Conservation (phyloP, 1,139 yeast species). For the Kazachstania sp. region DNA sequence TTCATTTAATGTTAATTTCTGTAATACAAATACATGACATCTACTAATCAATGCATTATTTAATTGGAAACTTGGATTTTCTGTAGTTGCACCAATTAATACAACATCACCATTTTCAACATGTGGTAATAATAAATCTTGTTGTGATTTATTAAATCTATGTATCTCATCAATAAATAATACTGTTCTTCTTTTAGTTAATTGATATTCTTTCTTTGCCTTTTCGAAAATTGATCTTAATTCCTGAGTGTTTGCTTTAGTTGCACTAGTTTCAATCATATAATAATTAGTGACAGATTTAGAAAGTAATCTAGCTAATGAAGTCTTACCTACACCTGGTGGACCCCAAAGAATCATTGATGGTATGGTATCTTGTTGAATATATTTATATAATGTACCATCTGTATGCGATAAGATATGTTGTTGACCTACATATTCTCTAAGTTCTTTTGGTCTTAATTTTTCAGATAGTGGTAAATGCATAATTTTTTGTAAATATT, state of each 20-base stretch:
- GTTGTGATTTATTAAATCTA: slow-evolving; percentile 81
- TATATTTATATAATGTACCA: slow-evolving; percentile 65
- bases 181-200: slow-evolving; percentile 65
- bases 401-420: slow-evolving; percentile 60
- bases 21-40: slow-evolving; percentile 76
- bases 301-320: slow-evolving; percentile 45
- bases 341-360: slow-evolving; percentile 93
- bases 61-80: slow-evolving; percentile 86
- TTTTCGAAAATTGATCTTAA: slow-evolving; percentile 65
- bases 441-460: slow-evolving; percentile 63
- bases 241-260: slow-evolving; percentile 63
- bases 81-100: slow-evolving; percentile 92
- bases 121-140: slow-evolving; percentile 71
- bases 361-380: slow-evolving; percentile 55
- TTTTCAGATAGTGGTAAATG: slow-evolving; percentile 78
- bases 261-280: slow-evolving; percentile 82
- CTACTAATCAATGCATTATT: slow-evolving; percentile 84
- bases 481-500: slow-evolving; percentile 39
- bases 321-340: slow-evolving; percentile 93
- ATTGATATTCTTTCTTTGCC: slow-evolving; percentile 57
- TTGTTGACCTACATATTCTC: slow-evolving; percentile 80
- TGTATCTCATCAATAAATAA: slow-evolving; percentile 91
- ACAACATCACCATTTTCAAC: slow-evolving; percentile 61
- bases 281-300: slow-evolving; percentile 35
- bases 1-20: slow-evolving; percentile 50